These are phyloP conservation scores for Talaromyces sp. DNA, from an alignment of 2,329 filamentous ascomycete genomes.

Conservation along the genomic window DNA sequence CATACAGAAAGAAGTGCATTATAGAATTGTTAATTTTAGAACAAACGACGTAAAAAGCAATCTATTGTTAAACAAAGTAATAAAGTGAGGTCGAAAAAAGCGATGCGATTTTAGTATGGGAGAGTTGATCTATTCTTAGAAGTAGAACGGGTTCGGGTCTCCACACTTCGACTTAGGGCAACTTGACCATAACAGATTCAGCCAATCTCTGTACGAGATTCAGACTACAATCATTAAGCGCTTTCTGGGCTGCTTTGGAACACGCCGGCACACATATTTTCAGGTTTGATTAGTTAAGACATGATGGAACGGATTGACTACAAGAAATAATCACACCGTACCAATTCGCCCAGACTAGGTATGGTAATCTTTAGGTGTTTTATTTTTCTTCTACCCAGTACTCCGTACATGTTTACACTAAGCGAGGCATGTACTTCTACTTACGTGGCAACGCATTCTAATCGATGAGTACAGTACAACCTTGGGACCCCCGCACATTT, in stretches of 20 bases:
- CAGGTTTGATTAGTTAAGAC: neutral
- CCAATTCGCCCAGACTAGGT: too few relatives aligned
- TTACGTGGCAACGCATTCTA: too few relatives aligned
- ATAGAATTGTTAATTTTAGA: slow-evolving; percentile 6
- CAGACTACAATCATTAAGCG: neutral
- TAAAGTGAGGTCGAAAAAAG: neutral
- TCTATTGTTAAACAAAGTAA: neutral
- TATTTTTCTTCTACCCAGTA: too few relatives aligned
- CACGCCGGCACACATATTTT: neutral
- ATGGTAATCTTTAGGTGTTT: too few relatives aligned
- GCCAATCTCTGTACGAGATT: neutral
- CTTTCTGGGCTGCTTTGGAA: neutral
- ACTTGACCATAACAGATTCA: neutral
- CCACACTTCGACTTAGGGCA: neutral
- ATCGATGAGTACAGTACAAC: too few relatives aligned
- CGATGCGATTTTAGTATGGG: neutral
- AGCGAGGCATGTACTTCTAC: too few relatives aligned
- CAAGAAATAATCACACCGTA: too few relatives aligned
- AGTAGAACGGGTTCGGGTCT: neutral
- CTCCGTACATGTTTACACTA: too few relatives aligned
- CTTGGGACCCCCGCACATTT: too few relatives aligned
- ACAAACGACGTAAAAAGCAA: neutral
- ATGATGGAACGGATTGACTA: neutral
- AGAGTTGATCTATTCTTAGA: slow-evolving; percentile 5
- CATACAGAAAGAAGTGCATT: neutral